Percentiles rank a stretch among this genome's conserved stretches.
Evolutionary conservation across 257 asterid species (phyloP).

Genomic region (Nicotiana paniculata): DNA sequence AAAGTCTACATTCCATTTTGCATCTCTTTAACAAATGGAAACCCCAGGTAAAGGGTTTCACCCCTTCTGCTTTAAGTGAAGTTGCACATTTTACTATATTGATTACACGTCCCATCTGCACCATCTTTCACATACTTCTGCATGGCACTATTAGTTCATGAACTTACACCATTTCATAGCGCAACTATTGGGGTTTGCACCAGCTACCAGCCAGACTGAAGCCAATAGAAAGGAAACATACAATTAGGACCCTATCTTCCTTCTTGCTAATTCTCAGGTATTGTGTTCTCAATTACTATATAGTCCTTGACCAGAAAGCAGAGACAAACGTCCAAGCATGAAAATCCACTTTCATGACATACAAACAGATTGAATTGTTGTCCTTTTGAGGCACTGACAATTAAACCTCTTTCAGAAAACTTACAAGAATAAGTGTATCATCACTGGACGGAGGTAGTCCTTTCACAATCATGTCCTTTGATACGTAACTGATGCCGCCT

Average conservation of each 20-base stretch:
- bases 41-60: not conserved
- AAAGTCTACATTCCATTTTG: not conserved
- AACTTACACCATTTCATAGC: not conserved
- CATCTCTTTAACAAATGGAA: not conserved
- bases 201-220: too few relatives aligned
- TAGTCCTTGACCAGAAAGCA: not conserved
- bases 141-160: not conserved
- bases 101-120: not conserved
- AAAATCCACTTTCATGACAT: not conserved
- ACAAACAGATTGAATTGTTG: not conserved
- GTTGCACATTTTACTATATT: not conserved
- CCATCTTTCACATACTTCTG: not conserved
- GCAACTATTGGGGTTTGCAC: too few relatives aligned
- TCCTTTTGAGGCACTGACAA: slow-evolving; percentile 1
- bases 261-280: too few relatives aligned
- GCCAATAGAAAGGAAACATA: too few relatives aligned
- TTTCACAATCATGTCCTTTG: slow-evolving; percentile 77
- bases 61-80: not conserved
- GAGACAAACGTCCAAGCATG: not conserved
- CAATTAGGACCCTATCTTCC: too few relatives aligned
- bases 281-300: not conserved
- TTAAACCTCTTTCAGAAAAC: slow-evolving; percentile 25
- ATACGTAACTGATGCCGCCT: slow-evolving; percentile 78
- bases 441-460: slow-evolving; percentile 85
- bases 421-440: slow-evolving; percentile 81